These are phyloP conservation scores for Globisporangium emineosum DNA, from an alignment of 352 stramenopile genomes.

Conservation along the genomic window DNA sequence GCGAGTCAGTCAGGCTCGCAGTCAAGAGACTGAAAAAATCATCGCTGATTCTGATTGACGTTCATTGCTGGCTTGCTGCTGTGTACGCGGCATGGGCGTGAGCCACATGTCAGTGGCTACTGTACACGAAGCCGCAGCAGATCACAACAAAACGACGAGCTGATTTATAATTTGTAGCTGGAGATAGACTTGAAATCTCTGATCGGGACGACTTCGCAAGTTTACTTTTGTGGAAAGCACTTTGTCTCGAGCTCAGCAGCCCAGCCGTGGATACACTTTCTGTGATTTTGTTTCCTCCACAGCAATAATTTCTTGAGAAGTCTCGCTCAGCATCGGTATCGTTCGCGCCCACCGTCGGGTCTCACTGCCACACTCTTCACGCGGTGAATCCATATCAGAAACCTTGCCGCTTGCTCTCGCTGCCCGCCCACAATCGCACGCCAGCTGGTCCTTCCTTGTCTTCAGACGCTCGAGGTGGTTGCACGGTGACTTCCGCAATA, in stretches of 20 bases:
- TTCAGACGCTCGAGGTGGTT: neutral
- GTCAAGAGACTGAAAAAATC: neutral
- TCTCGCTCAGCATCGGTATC: neutral
- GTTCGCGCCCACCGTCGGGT: neutral
- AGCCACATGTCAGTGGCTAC: neutral
- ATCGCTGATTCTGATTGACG: neutral
- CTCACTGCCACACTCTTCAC: neutral
- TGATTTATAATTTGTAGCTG: neutral
- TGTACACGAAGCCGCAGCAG: neutral
- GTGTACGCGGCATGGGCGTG: neutral
- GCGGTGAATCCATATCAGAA: neutral
- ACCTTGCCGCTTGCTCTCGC: neutral
- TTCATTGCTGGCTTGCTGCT: neutral
- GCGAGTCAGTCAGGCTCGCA: neutral
- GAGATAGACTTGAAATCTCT: neutral
- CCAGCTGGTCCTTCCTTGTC: neutral
- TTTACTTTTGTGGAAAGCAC: neutral
- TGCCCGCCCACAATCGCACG: neutral
- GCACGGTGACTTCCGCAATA: neutral
- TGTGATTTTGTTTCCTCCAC: neutral
- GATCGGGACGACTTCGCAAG: neutral
- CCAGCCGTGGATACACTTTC: neutral
- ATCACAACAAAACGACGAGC: neutral
- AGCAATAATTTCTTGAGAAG: neutral
- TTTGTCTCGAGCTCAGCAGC: neutral